Evolutionary conservation across 345 rosid species (phyloP), one percentile per base, ranked within the genome.

Genomic region (Ceriops zippeliana): DNA sequence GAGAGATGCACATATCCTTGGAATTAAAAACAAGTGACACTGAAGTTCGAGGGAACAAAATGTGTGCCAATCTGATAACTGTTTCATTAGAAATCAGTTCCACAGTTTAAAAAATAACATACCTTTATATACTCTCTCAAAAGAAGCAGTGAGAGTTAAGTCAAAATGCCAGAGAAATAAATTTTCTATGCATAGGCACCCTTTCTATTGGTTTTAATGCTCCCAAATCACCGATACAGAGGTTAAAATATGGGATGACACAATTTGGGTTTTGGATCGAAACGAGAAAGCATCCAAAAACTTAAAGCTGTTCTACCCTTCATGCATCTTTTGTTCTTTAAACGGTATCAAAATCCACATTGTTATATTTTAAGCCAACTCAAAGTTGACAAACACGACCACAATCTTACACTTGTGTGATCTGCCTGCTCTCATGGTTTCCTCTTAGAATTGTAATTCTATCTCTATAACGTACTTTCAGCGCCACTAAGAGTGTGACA

Each of bases 401-500:
- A 61, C 17, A 38, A 53, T 67, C 96, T 88, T 95, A 95, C 99
- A 95, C 99, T 95, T 95, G 99, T 24, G 99, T 95, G 30, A 95
- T 95, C 84, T 95, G 99, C 72, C 99, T 87, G 85, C 99, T 95
- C 86, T 95, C 99, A 22, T 95, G 99, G 56, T 95, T 95, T 68
- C 99, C 99, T 85, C 99, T 86, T 7, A 95, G 81, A 67, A 95
- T 95, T 17, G 99, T 95, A 71, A 95, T 60, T 82, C 99, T 86
- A 83, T 95, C 99, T 78, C 99, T 86, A 79, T 89, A 91, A 32
- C 99, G 87, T 19, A 95, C 99, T 83, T 95, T 95, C 81, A 95
- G 66, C 7, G 99, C 97, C 81, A 95, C 99, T 83, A 95, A 82
- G 69, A 95, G 84, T 28, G 99, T 85, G 69, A 91, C 99, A 42